Conservation (phyloP, 148 eudicot species). For the Agrostemma githago region DNA sequence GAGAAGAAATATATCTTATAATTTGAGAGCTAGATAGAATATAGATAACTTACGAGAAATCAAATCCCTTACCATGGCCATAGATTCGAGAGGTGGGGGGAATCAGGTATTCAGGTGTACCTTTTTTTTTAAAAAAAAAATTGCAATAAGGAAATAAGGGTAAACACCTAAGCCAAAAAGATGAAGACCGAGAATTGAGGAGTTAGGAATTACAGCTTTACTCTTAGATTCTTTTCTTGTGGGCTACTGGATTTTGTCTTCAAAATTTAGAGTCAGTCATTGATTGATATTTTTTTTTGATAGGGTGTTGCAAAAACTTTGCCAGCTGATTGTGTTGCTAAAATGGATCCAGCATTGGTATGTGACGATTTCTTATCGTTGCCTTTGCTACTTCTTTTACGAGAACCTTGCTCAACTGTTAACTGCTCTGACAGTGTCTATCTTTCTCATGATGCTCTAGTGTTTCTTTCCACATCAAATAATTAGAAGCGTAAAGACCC, state of each 20-base stretch:
- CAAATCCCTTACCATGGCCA: background rate
- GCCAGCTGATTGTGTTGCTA: slow-evolving; percentile 61
- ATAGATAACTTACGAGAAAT: background rate
- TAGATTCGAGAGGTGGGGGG: background rate
- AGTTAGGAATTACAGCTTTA: background rate
- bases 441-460: slow-evolving; percentile 33
- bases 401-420: slow-evolving; percentile 2
- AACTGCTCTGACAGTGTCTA: slow-evolving; percentile 6
- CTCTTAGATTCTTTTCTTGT: background rate
- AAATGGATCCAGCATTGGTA: slow-evolving; percentile 72
- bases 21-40: background rate
- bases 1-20: background rate
- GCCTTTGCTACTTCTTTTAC: slow-evolving; percentile 1
- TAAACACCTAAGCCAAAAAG: too few species aligned
- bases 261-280: background rate
- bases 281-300: slow-evolving; percentile 17
- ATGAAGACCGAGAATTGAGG: too few species aligned
- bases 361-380: background rate
- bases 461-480: slow-evolving; percentile 88
- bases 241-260: background rate
- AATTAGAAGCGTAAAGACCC: slow-evolving; percentile 57
- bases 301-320: slow-evolving; percentile 71
- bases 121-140: too few species aligned
- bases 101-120: too few species aligned
- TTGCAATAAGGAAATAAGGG: too few species aligned